phyloP scores from a whole-genome alignment of 805 yeast genomes.

The Starmera amethionina region DNA sequence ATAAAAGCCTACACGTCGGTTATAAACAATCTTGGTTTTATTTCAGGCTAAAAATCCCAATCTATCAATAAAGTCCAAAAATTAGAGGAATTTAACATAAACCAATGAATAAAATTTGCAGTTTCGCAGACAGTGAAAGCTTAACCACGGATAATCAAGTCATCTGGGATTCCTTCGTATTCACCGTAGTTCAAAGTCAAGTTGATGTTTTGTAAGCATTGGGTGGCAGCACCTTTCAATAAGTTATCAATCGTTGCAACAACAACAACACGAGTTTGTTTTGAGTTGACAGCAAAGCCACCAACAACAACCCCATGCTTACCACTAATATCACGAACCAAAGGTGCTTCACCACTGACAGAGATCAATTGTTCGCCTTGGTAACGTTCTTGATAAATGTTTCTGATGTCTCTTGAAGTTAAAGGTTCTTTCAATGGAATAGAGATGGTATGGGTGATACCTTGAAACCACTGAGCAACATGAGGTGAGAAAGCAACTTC shows the following conservation, averaged over 20 bases:
- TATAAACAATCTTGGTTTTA: no score
- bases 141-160: conserved; percentile 29
- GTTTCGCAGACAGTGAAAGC: no score
- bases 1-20: no score
- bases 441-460: conserved; percentile 85
- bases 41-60: no score
- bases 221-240: conserved; percentile 98
- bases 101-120: no score
- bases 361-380: conserved; percentile 79
- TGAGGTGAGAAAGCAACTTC: conserved; percentile 91
- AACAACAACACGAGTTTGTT: conserved; percentile 82
- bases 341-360: conserved; percentile 86
- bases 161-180: conserved; percentile 88
- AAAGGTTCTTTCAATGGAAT: conserved; percentile 71
- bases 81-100: no score
- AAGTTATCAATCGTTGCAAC: conserved; percentile 94
- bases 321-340: conserved; percentile 84
- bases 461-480: conserved; percentile 99
- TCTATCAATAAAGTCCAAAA: no score
- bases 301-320: conserved; percentile 94
- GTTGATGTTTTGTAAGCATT: conserved; percentile 93
- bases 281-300: conserved; percentile 87
- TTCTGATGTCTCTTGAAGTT: conserved; percentile 74
- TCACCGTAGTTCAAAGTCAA: conserved; percentile 85
- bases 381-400: conserved; percentile 80